These are phyloP conservation scores for Didymella lethalis DNA, from an alignment of 2,329 filamentous ascomycete genomes.

Conservation along the genomic window DNA sequence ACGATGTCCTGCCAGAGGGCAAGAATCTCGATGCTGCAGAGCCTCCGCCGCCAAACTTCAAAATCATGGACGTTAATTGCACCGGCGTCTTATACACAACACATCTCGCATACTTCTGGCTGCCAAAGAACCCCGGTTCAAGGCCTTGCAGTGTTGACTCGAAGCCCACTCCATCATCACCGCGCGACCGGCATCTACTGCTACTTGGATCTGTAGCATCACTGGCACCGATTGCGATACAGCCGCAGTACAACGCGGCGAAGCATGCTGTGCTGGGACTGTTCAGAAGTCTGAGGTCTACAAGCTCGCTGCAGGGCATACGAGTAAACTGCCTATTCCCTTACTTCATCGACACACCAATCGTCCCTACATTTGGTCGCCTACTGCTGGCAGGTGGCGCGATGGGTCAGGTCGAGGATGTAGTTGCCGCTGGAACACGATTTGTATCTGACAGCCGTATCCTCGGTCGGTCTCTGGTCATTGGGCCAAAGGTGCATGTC, in stretches of 20 bases:
- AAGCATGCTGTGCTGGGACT: conserved; percentile 74
- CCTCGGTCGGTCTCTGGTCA: conserved; percentile 63
- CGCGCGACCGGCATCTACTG: conserved; percentile 66
- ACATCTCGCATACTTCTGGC: conserved; percentile 69
- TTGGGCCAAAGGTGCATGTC: conserved; percentile 65
- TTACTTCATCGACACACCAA: conserved; percentile 71
- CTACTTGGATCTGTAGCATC: conserved; percentile 70
- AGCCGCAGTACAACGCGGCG: conserved; percentile 64
- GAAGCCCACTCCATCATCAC: conserved; percentile 34
- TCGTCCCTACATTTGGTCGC: conserved; percentile 59
- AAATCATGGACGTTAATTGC: conserved; percentile 68
- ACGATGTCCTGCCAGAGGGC: conserved; percentile 58
- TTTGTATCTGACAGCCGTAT: conserved; percentile 67
- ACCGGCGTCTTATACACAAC: conserved; percentile 70
- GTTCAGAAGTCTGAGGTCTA: conserved; percentile 65
- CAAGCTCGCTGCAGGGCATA: conserved; percentile 59
- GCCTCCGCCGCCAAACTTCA: conserved; percentile 60
- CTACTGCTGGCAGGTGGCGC: conserved; percentile 65
- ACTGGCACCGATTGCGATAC: conserved; percentile 51
- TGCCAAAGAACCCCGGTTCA: conserved; percentile 60
- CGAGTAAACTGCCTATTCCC: conserved; percentile 72
- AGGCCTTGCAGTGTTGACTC: conserved; percentile 42
- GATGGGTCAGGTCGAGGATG: conserved; percentile 64
- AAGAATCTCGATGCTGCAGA: conserved; percentile 54
- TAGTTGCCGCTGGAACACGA: conserved; percentile 69